Base-by-base conservation (phyloP, 1,284 basidiomycete genomes). In the Malassezia yamatoensis region DNA sequence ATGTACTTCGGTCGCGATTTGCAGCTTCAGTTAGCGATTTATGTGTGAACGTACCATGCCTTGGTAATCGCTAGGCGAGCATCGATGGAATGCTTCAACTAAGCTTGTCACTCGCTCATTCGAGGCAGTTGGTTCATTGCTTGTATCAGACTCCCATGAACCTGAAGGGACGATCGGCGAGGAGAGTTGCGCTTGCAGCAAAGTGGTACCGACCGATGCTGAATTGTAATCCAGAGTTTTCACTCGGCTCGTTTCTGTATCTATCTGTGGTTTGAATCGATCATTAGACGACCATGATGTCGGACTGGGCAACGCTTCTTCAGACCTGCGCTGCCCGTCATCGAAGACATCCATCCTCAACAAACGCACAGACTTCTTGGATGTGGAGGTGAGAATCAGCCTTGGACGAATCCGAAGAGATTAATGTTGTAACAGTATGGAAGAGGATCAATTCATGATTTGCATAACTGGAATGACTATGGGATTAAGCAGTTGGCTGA, bases 1-100 rank as follows among this genome's bases (percentile, higher is more conserved):
- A 39, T 71, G 61, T 5, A 68, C 51, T 15, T 69, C 64, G 11
- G 62, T 57, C 9, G 55, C 59, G 1, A 68, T 59, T 34, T 62
- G 65, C 4, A 68, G 61, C 48, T 66, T 46, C 5, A 11, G 48
- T 41, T n/a, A 43, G 21, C 15, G 37, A 29, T 29, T 29, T 29
- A 29, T 29, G 24, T 18, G 20, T 18, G 16, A 18, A 39, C 51
- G 33, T 18, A 53, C 51, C 48, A 46, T 51, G 5, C 18, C 32
- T 13, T 51, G 16, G 11, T 41, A 40, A 13, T 46, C 41, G 1
- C n/a, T n/a, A 4, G 49, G 29, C 12, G 38, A 29, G 15, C 43
- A 51, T 11, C 16, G 18, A 16, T 51, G 49, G 36, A 56, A 13
- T 5, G 24, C 11, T 29, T 21, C 35, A 9, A 56, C 36, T 9